Evolutionary conservation across 2,329 filamentous ascomycete species (phyloP).

Genomic region (Aspergillus piperis): DNA sequence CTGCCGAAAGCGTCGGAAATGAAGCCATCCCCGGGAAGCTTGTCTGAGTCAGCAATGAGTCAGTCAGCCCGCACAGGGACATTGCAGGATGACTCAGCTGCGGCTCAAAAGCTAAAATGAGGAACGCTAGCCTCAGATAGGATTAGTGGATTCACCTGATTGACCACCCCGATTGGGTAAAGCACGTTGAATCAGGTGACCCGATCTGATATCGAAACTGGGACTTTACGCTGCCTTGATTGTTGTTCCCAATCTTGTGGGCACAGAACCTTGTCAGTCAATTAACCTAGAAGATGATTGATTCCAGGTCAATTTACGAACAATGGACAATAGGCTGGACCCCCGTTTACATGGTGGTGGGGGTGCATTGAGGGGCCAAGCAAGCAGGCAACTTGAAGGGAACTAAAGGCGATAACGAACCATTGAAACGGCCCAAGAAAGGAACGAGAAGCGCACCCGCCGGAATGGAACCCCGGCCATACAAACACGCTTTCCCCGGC

Average conservation of each 20-base stretch:
- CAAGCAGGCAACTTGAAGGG: background rate
- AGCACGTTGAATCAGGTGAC: constrained; percentile 22
- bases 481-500: background rate
- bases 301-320: background rate
- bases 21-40: background rate
- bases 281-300: background rate
- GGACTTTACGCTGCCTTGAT: background rate
- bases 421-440: background rate
- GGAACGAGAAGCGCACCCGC: background rate
- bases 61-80: constrained; percentile 9
- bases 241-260: background rate
- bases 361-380: background rate
- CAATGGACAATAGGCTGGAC: no score
- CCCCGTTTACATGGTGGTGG: background rate
- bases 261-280: background rate
- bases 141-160: constrained; percentile 27
- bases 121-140: constrained; percentile 16
- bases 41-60: constrained; percentile 5
- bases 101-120: constrained; percentile 43
- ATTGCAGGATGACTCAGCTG: constrained; percentile 25
- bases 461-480: background rate
- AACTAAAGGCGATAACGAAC: constrained; percentile 4
- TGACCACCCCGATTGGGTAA: constrained; percentile 13
- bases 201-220: constrained; percentile 9
- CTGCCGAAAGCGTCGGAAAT: constrained; percentile 11